Evolutionary conservation across 2,329 filamentous ascomycete species (phyloP), one percentile per base, ranked within the genome.

Genomic region (Ascochyta rabiei): DNA sequence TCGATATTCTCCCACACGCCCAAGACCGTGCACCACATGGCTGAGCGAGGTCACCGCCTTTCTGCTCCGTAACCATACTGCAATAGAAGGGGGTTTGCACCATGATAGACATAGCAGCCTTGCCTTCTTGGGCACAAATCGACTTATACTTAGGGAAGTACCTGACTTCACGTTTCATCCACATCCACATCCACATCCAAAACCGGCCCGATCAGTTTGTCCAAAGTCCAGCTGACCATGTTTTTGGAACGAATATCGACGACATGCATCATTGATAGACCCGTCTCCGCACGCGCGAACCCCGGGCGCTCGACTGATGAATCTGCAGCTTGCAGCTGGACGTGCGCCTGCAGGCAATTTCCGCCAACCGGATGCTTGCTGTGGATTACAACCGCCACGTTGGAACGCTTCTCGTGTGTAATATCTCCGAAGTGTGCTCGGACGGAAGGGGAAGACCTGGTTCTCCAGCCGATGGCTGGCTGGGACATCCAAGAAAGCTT

Each of bases 41-140:
- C 52, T 51, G 37, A 41, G 51, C 55, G 34, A 46, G 13, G 59
- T 56, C 57, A 69, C 61, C 63, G 63, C 66, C 61, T 55, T 63
- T 66, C 61, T 61, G 51, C 52, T 53, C 48, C 34, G 35, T 51
- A 62, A 58, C 55, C 56, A 69, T 66, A 59, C 34, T 56, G 58
- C 46, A 49, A 56, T 43, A 57, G 42, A 53, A 43, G 48, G 35
- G 24, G 48, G 39, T 45, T 42, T 41, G 52, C 37, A 37, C 37
- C 18, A 50, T 24, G 46, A 50, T 50, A 28, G 31, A 31, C 41
- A 49, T 16, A 55, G 41, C 37, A 42, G 46, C 41, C 42, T 55
- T 55, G 26, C 47, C 52, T n/a, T 46, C 15, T 50, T 50, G 31
- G 52, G 52, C 19, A 30, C 16, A 21, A 6, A 26, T 47, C 19